Evolutionary conservation across 2,329 filamentous ascomycete species (phyloP), one percentile per base, ranked within the genome.

Genomic region (Dothidotthia symphoricarpi): DNA sequence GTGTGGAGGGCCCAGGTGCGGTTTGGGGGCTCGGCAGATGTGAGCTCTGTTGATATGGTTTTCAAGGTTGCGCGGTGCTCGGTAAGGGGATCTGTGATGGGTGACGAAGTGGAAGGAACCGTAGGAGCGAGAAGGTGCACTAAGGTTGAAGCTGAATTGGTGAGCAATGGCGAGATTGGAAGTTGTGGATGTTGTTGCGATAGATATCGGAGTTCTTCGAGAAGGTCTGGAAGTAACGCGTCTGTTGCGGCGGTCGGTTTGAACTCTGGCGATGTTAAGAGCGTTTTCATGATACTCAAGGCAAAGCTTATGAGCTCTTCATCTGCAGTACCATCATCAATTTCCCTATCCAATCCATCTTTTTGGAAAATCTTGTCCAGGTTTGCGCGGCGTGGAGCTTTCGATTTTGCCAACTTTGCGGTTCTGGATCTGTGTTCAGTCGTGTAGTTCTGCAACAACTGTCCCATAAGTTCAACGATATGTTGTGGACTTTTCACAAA

Each of bases 401-500:
- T 46, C 6, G 45, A 25, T 11, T 51, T 46, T 16, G 34, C 33
- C 3, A 41, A 30, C 6, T 36, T 39, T 55, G 14, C 76, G 63
- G 25, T 80, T 76, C 37, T 51, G 0, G 69, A 64, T 3, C 68
- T 65, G 6, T 70, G 63, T 22, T 74, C 71, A 12, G 71, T 70
- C 4, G 61, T 48, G 28, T 56, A 64, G 22, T 61, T 59, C 4
- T 67, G 63, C 1, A 88, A 61, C 0, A 88, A 73, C 38, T 84
- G 76, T 34, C 72, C 71, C 32, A 83, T 75, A 2, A 89, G 72
- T 30, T 81, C 76, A 2, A 88, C 67, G 6, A 86, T 73, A 49
- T 85, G 80, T 28, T 75, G 75, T 2, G 84, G 82, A 39, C 81
- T 77, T 22, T 74, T 75, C 19, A 84, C 76, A 10, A 88, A 72